Percentiles rank a stretch among this genome's conserved stretches.
Conservation (phyloP, 257 asterid species). For the Verbena officinalis region DNA sequence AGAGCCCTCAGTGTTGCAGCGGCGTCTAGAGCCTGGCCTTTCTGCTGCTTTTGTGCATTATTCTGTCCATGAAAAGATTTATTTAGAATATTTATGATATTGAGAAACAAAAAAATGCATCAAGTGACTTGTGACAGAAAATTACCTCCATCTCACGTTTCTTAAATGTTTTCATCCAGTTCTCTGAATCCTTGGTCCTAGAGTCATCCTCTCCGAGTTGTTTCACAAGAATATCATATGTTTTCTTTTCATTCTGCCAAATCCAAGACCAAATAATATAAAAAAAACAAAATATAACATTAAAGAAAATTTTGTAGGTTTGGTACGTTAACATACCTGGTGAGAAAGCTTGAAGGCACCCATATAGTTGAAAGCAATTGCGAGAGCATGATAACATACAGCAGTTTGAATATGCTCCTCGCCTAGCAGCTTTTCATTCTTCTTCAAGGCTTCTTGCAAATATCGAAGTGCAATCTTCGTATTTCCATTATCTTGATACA, state of each 20-base stretch:
- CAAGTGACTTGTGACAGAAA: conserved; percentile 9
- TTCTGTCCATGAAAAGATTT: conserved; percentile 39
- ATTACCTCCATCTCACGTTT: conserved; percentile 81
- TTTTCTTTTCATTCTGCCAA: conserved; percentile 90
- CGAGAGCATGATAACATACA: conserved; percentile 91
- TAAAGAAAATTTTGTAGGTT: conserved; percentile 11
- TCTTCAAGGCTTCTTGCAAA: conserved; percentile 88
- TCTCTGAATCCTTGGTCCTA: conserved; percentile 84
- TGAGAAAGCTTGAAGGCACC: conserved; percentile 90
- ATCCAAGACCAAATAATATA: conserved; percentile 7
- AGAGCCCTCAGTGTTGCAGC: conserved; percentile 85
- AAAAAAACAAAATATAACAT: conserved; percentile 7
- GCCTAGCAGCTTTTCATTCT: conserved; percentile 82
- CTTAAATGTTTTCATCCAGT: conserved; percentile 94
- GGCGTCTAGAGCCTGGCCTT: conserved; percentile 60
- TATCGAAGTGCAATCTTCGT: conserved; percentile 88
- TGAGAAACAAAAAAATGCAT: not conserved
- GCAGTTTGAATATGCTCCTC: conserved; percentile 94
- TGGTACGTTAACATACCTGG: conserved; percentile 66
- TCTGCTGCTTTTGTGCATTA: conserved; percentile 91
- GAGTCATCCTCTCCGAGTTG: conserved; percentile 98
- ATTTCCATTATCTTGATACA: conserved; percentile 90
- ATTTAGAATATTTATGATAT: not conserved
- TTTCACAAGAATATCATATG: conserved; percentile 88
- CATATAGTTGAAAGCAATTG: conserved; percentile 89